These are phyloP conservation scores for Leucocoprinus birnbaumii DNA, from an alignment of 768 basidiomycete genomes.

Conservation along the genomic window DNA sequence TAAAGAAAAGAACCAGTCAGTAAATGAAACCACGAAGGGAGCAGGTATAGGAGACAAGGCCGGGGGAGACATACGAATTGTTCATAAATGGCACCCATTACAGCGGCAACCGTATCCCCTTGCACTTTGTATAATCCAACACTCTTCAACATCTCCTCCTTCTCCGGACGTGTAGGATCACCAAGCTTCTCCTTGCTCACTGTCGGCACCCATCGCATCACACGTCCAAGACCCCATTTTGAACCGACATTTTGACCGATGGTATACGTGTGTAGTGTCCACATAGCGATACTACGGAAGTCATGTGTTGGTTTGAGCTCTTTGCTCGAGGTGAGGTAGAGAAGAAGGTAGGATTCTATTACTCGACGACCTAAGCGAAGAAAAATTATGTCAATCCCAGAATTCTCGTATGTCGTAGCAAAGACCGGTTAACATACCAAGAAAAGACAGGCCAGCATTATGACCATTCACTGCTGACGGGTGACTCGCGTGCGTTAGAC, in stretches of 20 bases:
- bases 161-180: constrained; percentile 18
- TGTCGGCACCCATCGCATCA: constrained; percentile 75
- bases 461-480: constrained; percentile 63
- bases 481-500: constrained; percentile 80
- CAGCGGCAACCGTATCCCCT: constrained; percentile 73
- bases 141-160: constrained; percentile 37
- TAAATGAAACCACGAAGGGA: too few relatives aligned
- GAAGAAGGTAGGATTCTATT: constrained; percentile 68
- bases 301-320: constrained; percentile 47
- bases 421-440: constrained; percentile 46
- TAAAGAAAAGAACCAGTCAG: constrained; percentile 7
- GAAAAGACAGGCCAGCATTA: constrained; percentile 68
- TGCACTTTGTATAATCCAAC: constrained; percentile 77
- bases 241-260: constrained; percentile 75
- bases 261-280: constrained; percentile 63
- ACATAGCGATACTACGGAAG: constrained; percentile 53
- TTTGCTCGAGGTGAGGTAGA: constrained; percentile 63
- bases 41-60: not conserved
- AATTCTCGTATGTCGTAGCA: not conserved
- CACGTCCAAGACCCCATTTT: constrained; percentile 69
- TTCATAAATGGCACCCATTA: constrained; percentile 74
- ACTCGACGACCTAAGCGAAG: too few relatives aligned
- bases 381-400: not conserved
- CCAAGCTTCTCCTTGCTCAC: constrained; percentile 34
- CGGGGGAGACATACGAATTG: constrained; percentile 61